Percentiles rank a stretch among this genome's conserved stretches.
Evolutionary conservation across 306 rosid species (phyloP).

Genomic region (Glycyrrhiza uralensis): DNA sequence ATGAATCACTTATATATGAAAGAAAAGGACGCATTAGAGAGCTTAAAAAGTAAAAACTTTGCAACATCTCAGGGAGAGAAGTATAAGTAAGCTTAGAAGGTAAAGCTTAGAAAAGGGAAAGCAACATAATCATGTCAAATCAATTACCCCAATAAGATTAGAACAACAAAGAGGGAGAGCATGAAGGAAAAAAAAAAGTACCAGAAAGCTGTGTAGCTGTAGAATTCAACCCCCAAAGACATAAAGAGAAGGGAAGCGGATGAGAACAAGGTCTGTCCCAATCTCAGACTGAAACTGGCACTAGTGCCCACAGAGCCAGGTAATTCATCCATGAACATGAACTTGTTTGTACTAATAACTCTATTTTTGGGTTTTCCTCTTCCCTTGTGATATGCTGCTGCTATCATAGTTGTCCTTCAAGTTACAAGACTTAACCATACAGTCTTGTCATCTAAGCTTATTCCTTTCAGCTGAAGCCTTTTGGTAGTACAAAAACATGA

Average conservation of each 20-base stretch:
- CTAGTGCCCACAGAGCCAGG: conserved; percentile 79
- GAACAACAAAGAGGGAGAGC: background rate
- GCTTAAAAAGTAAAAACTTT: background rate
- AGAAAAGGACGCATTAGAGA: background rate
- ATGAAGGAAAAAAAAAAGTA: conserved; percentile 13
- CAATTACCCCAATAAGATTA: conserved; percentile 3
- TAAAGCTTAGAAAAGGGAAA: background rate
- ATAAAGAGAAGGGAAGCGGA: conserved; percentile 83
- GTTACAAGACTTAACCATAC: conserved; percentile 17
- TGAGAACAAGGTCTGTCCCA: conserved; percentile 76
- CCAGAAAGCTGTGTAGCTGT: conserved; percentile 92
- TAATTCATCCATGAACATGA: conserved; percentile 63
- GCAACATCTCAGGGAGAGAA: background rate
- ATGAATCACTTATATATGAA: background rate
- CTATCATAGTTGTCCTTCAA: conserved; percentile 41
- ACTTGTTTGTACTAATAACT: conserved; percentile 4
- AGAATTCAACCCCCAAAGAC: conserved; percentile 83
- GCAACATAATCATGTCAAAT: background rate
- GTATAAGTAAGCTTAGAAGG: background rate
- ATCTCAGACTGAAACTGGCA: conserved; percentile 70
- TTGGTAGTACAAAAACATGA: background rate
- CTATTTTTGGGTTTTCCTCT: conserved; percentile 26
- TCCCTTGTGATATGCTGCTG: conserved; percentile 33
- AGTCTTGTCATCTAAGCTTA: conserved; percentile 16
- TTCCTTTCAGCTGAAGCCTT: conserved; percentile 18